Evolutionary conservation across 208 protist genomes (phyloP), one percentile per base, ranked within the genome.

Genomic region (Polymyxa betae): DNA sequence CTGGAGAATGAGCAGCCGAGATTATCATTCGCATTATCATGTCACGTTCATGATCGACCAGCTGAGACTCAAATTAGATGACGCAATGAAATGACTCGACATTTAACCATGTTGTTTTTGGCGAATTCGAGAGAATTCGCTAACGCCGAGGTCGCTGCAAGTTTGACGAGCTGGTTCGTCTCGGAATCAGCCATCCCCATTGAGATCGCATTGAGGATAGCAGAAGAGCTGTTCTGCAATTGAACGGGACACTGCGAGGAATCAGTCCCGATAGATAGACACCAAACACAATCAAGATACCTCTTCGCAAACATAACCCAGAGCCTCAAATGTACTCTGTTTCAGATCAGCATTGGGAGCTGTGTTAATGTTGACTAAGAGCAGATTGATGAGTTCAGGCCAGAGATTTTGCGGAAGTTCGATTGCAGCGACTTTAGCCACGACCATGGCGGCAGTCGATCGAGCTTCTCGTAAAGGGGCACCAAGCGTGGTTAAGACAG

Each of bases 251-350:
- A 35, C 41, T 89, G 49, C 46, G 35, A 32, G 46, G 40, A 38
- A 49, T 32, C 24, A 45, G 87, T n/a, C 87, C 5, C 87, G 5
- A 24, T 20, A 35, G 77, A n/a, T 64, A 24, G 49, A 60, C 49
- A 60, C 5, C 72, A 43, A 20, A 43, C 5, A 82, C n/a, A 82
- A 43, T 5, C 35, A 82, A 43, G 94, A 94, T 35, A 96, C 95
- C 77, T 98, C 97, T 91, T 99, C 97, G 93, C 97, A 99, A 43
- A 99, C 94, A 94, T 98, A 99, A 29, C 98, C 98, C 45, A 99
- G 94, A 35, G 97, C 92, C 44, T 97, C 96, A 29, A 99, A 96
- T 16, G 96, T 95, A n/a, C 96, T 94, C 92, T 98, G 95, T 92
- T 97, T 96, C 91, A 97, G 93, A 46, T 95, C 90, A 54, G 94